Evolutionary conservation across 2,329 filamentous ascomycete genomes (phyloP).

Genomic region (Claviceps capensis): DNA sequence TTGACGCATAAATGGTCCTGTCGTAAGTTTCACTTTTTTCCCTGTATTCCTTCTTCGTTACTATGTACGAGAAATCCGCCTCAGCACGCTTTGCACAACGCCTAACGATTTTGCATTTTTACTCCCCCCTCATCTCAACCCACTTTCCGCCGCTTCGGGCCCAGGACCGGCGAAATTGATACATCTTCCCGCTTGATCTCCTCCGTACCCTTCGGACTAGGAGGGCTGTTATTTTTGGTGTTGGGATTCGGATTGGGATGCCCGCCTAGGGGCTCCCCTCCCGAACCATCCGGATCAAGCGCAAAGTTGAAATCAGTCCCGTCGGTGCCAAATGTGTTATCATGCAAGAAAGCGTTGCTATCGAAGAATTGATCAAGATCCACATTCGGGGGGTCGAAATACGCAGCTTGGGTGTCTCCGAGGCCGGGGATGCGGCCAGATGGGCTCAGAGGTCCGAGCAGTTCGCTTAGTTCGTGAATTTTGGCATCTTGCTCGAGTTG

Average conservation of each 20-base stretch:
- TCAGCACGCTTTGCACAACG: no score
- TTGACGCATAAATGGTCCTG: no score
- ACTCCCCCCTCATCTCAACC: constrained; percentile 9
- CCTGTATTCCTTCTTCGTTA: no score
- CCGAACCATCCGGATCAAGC: constrained; percentile 23
- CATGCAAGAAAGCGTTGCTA: constrained; percentile 25
- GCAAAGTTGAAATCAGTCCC: constrained; percentile 39
- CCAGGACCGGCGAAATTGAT: constrained; percentile 13
- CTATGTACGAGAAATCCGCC: no score
- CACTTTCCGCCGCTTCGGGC: constrained; percentile 25
- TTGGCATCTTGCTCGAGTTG: constrained; percentile 67
- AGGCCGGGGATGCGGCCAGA: constrained; percentile 66
- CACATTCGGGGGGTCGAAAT: constrained; percentile 24
- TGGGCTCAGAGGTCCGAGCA: constrained; percentile 69
- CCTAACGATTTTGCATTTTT: no score
- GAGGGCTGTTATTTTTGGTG: constrained; percentile 25
- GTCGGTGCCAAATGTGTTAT: constrained; percentile 26
- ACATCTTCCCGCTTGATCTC: constrained; percentile 34
- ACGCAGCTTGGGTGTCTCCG: constrained; percentile 24
- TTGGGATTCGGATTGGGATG: constrained; percentile 15
- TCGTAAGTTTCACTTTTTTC: no score
- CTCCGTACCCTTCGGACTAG: constrained; percentile 35
- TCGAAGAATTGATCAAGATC: constrained; percentile 41
- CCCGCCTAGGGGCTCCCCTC: background rate
- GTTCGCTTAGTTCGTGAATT: constrained; percentile 59